These are phyloP conservation scores for Paspalum notatum DNA, from an alignment of 176 grass and related monocot genomes.

Conservation along the genomic window DNA sequence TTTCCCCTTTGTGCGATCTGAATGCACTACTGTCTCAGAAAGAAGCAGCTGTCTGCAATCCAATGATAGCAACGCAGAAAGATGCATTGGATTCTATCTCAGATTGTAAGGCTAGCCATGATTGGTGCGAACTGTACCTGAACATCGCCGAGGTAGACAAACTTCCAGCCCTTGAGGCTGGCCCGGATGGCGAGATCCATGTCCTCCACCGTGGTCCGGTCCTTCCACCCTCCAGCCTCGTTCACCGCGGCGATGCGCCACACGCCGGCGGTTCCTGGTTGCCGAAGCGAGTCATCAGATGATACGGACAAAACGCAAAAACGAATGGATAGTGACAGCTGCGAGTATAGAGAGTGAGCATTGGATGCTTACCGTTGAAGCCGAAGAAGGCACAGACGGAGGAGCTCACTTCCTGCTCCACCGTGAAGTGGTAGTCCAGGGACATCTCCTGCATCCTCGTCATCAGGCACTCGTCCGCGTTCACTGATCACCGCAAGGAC, in stretches of 20 bases:
- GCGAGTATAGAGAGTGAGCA: background rate
- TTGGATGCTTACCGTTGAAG: slow-evolving; percentile 57
- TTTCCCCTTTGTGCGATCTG: slow-evolving; percentile 22
- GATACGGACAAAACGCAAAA: background rate
- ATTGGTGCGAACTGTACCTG: slow-evolving; percentile 56
- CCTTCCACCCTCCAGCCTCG: slow-evolving; percentile 82
- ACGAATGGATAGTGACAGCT: background rate
- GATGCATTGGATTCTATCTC: slow-evolving; percentile 24
- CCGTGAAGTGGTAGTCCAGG: slow-evolving; percentile 86
- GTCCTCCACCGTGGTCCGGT: slow-evolving; percentile 85
- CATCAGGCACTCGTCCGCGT: slow-evolving; percentile 86
- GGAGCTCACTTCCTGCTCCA: slow-evolving; percentile 84
- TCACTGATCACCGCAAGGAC: slow-evolving; percentile 51
- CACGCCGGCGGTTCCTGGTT: slow-evolving; percentile 67
- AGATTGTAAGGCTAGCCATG: slow-evolving; percentile 5
- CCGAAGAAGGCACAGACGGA: slow-evolving; percentile 79
- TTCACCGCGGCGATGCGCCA: slow-evolving; percentile 71
- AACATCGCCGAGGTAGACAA: slow-evolving; percentile 72
- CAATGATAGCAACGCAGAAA: slow-evolving; percentile 31
- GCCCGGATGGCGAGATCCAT: slow-evolving; percentile 82
- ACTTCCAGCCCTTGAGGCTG: slow-evolving; percentile 77
- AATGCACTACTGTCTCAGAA: slow-evolving; percentile 13
- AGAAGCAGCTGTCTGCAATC: background rate
- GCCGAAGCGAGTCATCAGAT: background rate
- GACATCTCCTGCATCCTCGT: slow-evolving; percentile 99